These are phyloP conservation scores for Penicillium pulvis DNA, from an alignment of 495 filamentous ascomycete species.

Conservation along the genomic window DNA sequence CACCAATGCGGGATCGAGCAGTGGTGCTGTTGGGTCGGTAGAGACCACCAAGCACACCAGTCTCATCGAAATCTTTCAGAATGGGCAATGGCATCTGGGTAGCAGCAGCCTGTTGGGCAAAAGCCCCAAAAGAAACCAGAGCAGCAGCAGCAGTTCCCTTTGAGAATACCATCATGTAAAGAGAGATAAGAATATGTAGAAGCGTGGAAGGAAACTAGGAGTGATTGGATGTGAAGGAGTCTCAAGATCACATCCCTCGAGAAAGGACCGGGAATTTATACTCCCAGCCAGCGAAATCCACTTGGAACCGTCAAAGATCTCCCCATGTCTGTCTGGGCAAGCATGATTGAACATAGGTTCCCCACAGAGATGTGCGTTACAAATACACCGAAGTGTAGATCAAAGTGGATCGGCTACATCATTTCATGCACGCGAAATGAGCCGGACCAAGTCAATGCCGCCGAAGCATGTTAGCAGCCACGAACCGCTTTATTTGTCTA, in stretches of 20 bases:
- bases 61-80: constrained; percentile 5
- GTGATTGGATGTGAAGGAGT: background rate
- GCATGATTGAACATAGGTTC: too few species aligned
- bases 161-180: background rate
- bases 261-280: background rate
- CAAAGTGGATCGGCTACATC: background rate
- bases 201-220: background rate
- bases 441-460: too few species aligned
- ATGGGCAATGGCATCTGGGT: background rate
- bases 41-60: constrained; percentile 4
- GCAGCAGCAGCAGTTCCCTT: background rate
- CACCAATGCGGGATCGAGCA: background rate
- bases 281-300: background rate
- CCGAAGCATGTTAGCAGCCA: too few species aligned
- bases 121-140: background rate
- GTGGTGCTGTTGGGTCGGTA: background rate
- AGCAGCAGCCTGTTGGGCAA: background rate
- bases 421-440: too few species aligned
- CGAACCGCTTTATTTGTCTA: too few species aligned
- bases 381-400: background rate
- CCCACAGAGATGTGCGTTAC: too few species aligned
- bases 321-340: background rate
- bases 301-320: background rate
- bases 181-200: background rate
- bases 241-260: background rate